phyloP scores from a whole-genome alignment of 2,329 filamentous ascomycete genomes.

The Venturia oleaginea region DNA sequence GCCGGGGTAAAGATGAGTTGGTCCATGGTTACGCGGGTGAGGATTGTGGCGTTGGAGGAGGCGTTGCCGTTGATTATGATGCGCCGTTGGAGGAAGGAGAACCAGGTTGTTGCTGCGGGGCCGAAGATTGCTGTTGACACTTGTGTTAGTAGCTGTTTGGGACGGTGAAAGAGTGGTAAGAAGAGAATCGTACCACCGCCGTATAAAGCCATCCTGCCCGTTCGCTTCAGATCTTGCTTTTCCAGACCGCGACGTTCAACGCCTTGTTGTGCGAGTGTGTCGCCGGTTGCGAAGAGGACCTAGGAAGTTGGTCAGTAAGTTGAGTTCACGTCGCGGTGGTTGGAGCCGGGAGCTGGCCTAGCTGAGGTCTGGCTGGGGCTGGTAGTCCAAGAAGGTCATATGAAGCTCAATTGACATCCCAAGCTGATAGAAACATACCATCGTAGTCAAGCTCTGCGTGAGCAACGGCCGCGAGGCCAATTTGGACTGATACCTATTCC shows the following conservation, averaged over 20 bases:
- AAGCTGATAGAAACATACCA: slow-evolving; percentile 34
- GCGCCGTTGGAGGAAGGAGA: slow-evolving; percentile 63
- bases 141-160: slow-evolving; percentile 3
- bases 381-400: background rate
- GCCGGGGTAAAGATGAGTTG: slow-evolving; percentile 77
- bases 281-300: slow-evolving; percentile 83
- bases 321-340: background rate
- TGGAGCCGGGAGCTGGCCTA: no score
- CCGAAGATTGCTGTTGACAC: slow-evolving; percentile 61
- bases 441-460: slow-evolving; percentile 84
- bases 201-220: slow-evolving; percentile 71
- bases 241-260: slow-evolving; percentile 72
- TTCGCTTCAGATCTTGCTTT: slow-evolving; percentile 63
- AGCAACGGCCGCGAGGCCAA: slow-evolving; percentile 57
- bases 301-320: background rate
- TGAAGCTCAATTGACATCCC: slow-evolving; percentile 4
- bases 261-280: slow-evolving; percentile 81
- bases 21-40: slow-evolving; percentile 65
- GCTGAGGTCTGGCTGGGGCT: no score
- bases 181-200: slow-evolving; percentile 53
- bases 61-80: slow-evolving; percentile 48
- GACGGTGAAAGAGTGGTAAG: slow-evolving; percentile 8
- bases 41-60: slow-evolving; percentile 13
- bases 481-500: slow-evolving; percentile 13
- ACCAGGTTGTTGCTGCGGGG: slow-evolving; percentile 81